A percentile compares a stretch with the other conserved stretches of the same genome.
These are phyloP conservation scores for Panaeolus papilionaceus DNA, from an alignment of 768 basidiomycete species.

Conservation along the genomic window DNA sequence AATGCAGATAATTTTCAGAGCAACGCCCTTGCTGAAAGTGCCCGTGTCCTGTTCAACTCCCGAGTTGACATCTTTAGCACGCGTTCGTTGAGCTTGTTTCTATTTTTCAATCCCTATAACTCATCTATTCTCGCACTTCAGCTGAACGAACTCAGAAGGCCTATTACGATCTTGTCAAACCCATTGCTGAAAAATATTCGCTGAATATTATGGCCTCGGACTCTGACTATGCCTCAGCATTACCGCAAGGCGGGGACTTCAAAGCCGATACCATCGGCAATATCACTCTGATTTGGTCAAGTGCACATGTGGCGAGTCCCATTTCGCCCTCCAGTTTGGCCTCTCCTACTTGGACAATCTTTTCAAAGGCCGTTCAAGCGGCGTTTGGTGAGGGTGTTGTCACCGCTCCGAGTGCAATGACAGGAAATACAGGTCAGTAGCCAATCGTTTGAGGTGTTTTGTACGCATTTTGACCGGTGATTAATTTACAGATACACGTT, in stretches of 20 bases:
- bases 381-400: conserved; percentile 34
- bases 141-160: conserved; percentile 26
- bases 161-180: conserved; percentile 29
- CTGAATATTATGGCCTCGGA: conserved; percentile 16
- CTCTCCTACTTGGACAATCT: conserved; percentile 32
- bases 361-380: conserved; percentile 35
- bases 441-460: not conserved
- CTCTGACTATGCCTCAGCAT: not conserved
- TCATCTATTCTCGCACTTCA: conserved; percentile 12
- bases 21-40: conserved; percentile 36
- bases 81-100: conserved; percentile 21
- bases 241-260: conserved; percentile 21
- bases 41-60: conserved; percentile 34
- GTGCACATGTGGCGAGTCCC: conserved; percentile 32
- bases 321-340: conserved; percentile 31
- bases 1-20: conserved; percentile 23
- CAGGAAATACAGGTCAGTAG: conserved; percentile 36
- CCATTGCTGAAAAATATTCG: conserved; percentile 35
- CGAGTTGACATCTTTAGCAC: conserved; percentile 37
- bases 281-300: conserved; percentile 29
- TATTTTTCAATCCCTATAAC: not conserved
- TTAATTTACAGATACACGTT: conserved; percentile 32
- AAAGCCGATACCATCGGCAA: conserved; percentile 32
- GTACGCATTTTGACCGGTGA: not conserved
- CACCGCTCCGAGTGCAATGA: conserved; percentile 38